Percentiles rank a stretch among this genome's conserved stretches.
Conservation (phyloP, 1,139 yeast genomes). For the Yamadazyma mexicana region DNA sequence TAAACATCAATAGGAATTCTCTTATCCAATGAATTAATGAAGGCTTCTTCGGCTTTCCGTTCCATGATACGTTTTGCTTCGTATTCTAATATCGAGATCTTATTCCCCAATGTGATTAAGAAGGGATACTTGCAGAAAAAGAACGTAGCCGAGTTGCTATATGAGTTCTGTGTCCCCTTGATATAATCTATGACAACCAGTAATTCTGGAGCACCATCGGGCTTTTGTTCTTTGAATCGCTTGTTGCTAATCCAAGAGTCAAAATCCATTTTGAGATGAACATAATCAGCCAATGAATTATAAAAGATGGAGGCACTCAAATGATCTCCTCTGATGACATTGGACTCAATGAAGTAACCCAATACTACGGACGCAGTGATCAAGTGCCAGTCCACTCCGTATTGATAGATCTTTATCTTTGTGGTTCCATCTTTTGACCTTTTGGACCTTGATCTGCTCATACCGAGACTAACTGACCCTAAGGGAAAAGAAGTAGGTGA, state of each 20-base stretch:
- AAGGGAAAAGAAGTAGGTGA: slow-evolving; percentile 15
- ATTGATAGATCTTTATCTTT: slow-evolving; percentile 59
- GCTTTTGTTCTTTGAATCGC: slow-evolving; percentile 10
- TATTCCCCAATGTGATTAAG: slow-evolving; percentile 76
- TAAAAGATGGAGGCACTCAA: slow-evolving; percentile 62
- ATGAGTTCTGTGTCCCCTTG: slow-evolving; percentile 35
- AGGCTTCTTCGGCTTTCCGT: slow-evolving; percentile 86
- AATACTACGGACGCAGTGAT: slow-evolving; percentile 63
- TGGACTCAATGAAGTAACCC: slow-evolving; percentile 56
- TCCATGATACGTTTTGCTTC: slow-evolving; percentile 86
- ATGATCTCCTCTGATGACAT: slow-evolving; percentile 34
- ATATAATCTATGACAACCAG: slow-evolving; percentile 47
- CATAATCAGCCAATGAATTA: slow-evolving; percentile 78
- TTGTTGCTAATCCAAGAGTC: slow-evolving; percentile 69
- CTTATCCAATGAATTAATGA: slow-evolving; percentile 68
- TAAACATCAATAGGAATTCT: slow-evolving; percentile 64
- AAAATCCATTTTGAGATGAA: slow-evolving; percentile 75
- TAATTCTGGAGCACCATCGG: slow-evolving; percentile 26
- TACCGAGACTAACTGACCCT: slow-evolving; percentile 6
- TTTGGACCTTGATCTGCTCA: slow-evolving; percentile 11
- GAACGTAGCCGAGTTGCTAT: slow-evolving; percentile 31
- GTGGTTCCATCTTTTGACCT: slow-evolving; percentile 24
- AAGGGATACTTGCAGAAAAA: slow-evolving; percentile 85
- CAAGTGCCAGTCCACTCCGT: slow-evolving; percentile 82
- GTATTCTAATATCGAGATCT: slow-evolving; percentile 75